These are phyloP conservation scores for Colletotrichum acutatum DNA, from an alignment of 2,329 filamentous ascomycete genomes.

Conservation along the genomic window DNA sequence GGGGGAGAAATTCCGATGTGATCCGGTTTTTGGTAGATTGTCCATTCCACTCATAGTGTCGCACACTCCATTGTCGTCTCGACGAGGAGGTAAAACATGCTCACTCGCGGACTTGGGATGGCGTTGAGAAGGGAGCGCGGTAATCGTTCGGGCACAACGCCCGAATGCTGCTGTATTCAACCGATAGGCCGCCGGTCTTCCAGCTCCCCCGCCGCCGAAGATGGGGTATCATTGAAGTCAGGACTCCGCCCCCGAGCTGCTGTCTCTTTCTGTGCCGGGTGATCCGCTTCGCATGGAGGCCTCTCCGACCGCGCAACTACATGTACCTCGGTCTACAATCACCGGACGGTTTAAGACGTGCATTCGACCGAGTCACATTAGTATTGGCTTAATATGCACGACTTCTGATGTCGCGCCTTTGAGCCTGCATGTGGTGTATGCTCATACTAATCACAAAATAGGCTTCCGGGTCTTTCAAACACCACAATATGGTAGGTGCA, in stretches of 20 bases:
- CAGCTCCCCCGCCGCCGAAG: not conserved
- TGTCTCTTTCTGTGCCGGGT: not conserved
- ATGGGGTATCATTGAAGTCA: not conserved
- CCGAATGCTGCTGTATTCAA: not conserved
- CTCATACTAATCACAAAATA: not conserved
- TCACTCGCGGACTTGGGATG: not conserved
- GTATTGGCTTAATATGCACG: not conserved
- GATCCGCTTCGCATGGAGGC: not conserved
- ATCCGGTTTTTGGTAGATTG: conserved; percentile 29
- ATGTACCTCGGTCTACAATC: not conserved
- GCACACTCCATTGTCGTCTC: conserved; percentile 2
- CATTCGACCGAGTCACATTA: not conserved
- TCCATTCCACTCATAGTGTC: not conserved
- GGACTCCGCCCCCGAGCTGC: not conserved
- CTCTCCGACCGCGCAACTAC: not conserved
- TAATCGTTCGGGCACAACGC: not conserved
- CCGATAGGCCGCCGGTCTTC: not conserved
- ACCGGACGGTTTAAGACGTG: too few species aligned
- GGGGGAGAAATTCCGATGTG: conserved; percentile 2
- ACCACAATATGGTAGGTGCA: not conserved
- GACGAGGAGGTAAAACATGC: conserved; percentile 22
- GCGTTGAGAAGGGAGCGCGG: not conserved
- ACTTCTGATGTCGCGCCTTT: not conserved
- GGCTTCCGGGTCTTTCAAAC: too few species aligned
- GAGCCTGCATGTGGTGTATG: not conserved